Evolutionary conservation across 2,329 filamentous ascomycete genomes (phyloP), one percentile per base, ranked within the genome.

Genomic region (Colletotrichum sidae): DNA sequence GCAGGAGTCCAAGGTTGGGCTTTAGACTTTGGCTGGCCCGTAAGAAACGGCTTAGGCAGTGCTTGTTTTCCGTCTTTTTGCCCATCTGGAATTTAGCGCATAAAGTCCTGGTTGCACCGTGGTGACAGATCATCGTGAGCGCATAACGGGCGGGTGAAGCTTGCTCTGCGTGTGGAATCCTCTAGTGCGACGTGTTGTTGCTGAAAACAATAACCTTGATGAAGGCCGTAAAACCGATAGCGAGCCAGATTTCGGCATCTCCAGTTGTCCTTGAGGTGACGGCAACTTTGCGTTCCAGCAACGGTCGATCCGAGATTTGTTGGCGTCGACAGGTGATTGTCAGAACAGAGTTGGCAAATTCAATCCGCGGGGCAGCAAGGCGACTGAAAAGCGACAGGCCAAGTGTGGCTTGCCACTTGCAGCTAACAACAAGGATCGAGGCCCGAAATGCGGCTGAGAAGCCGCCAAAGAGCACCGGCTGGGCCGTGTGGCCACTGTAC

Each of bases 371-470:
- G 38, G 38, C 38, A 41, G 9, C 38, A 10, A 41, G 25, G 38
- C 38, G 38, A 46, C n/a, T 8, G 44, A 17, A 25, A 46, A 25
- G 10, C 44, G 44, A 46, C 13, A 41, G 13, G 13, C 13, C 9
- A 41, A 41, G 17, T 60, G 61, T 65, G 61, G 61, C 61, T 65
- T 54, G 61, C 50, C 56, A 45, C 49, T 45, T n/a, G 34, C 17
- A 50, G 49, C 37, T 44, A 12, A 37, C 61, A 25, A 25, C 25
- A 65, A 50, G 61, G 61, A 60, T 65, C 8, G 6, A 11, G 45
- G 45, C 42, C 56, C 15, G 56, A 51, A 46, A 55, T 65, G 55
- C 61, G 61, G 61, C 61, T 64, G 61, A 64, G 60, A 39, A 57
- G 37, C 11, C 44, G 38, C 61, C 56, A 33, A 60, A 55, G 41